Percentiles rank a stretch among this genome's conserved stretches.
Evolutionary conservation across 768 basidiomycete species (phyloP).

Genomic region (Fomitopsis pulvina): DNA sequence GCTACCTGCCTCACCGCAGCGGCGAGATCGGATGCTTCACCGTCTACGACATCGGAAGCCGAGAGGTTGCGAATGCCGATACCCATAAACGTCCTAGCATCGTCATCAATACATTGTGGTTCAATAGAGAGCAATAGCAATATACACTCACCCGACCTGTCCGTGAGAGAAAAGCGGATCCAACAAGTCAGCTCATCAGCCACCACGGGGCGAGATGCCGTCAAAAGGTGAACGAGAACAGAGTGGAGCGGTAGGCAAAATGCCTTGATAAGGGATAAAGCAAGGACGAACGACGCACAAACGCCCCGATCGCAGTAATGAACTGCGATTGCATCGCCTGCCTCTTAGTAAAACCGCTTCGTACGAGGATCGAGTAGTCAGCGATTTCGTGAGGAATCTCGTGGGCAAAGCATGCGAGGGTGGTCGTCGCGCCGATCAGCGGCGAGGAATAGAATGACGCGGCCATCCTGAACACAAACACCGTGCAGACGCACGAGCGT

Average conservation of each 20-base stretch:
- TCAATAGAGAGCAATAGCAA: background rate
- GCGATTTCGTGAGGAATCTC: constrained; percentile 96
- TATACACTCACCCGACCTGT: constrained; percentile 14
- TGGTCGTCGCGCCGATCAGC: constrained; percentile 87
- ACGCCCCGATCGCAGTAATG: constrained; percentile 86
- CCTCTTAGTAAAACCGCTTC: constrained; percentile 83
- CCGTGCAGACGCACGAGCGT: background rate
- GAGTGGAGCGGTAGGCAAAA: background rate
- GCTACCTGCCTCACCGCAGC: constrained; percentile 74
- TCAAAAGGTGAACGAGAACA: background rate
- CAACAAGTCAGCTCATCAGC: background rate
- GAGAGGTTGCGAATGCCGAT: constrained; percentile 79
- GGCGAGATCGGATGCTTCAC: constrained; percentile 52
- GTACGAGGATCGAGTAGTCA: constrained; percentile 91
- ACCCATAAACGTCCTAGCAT: constrained; percentile 72
- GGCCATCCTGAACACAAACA: constrained; percentile 77
- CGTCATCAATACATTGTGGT: background rate
- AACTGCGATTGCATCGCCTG: constrained; percentile 95
- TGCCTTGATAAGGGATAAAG: background rate
- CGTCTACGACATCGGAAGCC: constrained; percentile 34
- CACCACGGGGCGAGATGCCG: background rate
- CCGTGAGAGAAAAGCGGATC: background rate
- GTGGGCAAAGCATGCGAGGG: constrained; percentile 92
- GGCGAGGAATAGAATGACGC: constrained; percentile 98
- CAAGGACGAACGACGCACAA: constrained; percentile 46